Evolutionary conservation across 306 rosid species (phyloP), one percentile per base, ranked within the genome.

Genomic region (Albizia julibrissin): DNA sequence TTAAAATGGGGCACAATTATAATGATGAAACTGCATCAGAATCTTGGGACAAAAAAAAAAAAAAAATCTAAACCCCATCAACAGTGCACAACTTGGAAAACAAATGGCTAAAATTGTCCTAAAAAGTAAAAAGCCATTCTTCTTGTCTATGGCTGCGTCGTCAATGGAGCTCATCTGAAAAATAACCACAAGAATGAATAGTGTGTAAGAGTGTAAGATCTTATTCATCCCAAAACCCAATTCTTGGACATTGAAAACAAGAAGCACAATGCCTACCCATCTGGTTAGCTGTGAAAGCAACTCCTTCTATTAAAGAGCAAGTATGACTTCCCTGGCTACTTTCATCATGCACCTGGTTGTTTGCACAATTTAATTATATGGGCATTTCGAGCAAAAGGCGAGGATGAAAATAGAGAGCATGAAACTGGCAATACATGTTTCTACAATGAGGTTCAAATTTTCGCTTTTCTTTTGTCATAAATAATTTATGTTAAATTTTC

Each of bases 321-420:
- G 97, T 92, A 91, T 83, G 86, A 96, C 99, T 96, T 96, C 92
- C 99, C 99, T 93, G 99, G 99, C 97, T 96, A 93, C 87, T 92
- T 93, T 96, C 99, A 91, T 96, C 99, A 92, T 96, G 99, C 90
- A 96, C 98, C 99, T 96, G 99, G 90, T 92, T 93, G 90, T 24
- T 26, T 26, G 67, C 12, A 61, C 3, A 61, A 26, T 22, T 61
- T 1, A 61, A 26, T 22, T 61, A 26, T 24, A 10, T 61, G 67
- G 34, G 67, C 27, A 14, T 8, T 56, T 56, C 26, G 13, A 56
- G 27, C 27, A 8, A 56, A 56, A 56, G n/a, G 12, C 27, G 12
- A 21, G 62, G 62, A 56, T 56, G 62, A 56, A n/a, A 56, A 56
- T 56, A 19, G 61, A 54, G 24, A 8, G 8, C 26, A 56, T 56